Evolutionary conservation across 1,284 basidiomycete species (phyloP).

Genomic region (Leccinum griseonigrum): DNA sequence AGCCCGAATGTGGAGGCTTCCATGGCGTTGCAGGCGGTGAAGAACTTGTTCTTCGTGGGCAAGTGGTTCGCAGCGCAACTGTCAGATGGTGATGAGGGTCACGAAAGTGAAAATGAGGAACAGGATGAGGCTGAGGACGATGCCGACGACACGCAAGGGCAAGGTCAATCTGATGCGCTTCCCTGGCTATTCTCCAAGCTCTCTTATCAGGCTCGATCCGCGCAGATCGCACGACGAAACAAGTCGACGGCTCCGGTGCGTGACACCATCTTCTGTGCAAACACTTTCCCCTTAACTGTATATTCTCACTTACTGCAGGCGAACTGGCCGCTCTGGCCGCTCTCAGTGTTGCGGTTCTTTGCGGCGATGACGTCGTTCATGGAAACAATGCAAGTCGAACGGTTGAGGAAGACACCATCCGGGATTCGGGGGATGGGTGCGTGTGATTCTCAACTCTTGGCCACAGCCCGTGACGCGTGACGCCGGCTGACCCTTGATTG

Average conservation of each 20-base stretch:
- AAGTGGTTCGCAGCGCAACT: conserved; percentile 65
- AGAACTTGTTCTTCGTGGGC: conserved; percentile 90
- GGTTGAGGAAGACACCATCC: conserved; percentile 81
- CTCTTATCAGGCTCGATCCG: conserved; percentile 82
- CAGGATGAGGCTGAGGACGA: conserved; percentile 21
- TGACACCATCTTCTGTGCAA: background rate
- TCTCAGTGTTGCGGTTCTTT: conserved; percentile 88
- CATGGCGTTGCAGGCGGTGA: conserved; percentile 85
- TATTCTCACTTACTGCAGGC: conserved; percentile 34
- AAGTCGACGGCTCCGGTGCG: conserved; percentile 45
- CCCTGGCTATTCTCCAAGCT: conserved; percentile 94
- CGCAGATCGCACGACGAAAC: conserved; percentile 66
- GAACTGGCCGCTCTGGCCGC: conserved; percentile 79
- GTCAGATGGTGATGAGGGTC: background rate
- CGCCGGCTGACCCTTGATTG: background rate
- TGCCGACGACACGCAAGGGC: conserved; percentile 13
- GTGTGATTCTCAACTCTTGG: background rate
- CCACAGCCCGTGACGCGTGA: background rate
- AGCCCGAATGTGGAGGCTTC: conserved; percentile 78
- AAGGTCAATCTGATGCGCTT: conserved; percentile 56
- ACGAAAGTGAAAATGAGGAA: conserved; percentile 7
- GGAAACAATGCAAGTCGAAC: conserved; percentile 52
- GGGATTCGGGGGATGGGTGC: conserved; percentile 75
- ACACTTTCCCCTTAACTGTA: conserved; percentile 9
- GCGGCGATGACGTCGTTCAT: conserved; percentile 85